phyloP scores from a whole-genome alignment of 306 rosid genomes.

The Castanea mollissima region DNA sequence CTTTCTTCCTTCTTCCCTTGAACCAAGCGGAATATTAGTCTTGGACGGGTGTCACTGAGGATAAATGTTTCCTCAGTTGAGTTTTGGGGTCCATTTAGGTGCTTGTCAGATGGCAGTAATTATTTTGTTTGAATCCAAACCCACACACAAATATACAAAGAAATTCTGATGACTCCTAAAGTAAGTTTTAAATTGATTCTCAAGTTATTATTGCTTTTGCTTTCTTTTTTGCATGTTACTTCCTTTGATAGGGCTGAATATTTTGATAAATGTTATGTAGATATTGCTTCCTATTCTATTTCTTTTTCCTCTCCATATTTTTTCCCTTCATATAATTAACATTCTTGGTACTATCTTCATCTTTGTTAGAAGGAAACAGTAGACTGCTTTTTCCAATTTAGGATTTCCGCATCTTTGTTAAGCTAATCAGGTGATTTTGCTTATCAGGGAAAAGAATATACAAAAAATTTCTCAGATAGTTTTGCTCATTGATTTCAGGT shows the following conservation, averaged over 20 bases:
- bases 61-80: too few relatives aligned
- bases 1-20: too few relatives aligned
- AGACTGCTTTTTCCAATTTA: not conserved
- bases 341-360: not conserved
- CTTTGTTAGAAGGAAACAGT: not conserved
- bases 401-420: not conserved
- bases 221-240: not conserved
- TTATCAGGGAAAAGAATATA: not conserved
- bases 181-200: too few relatives aligned
- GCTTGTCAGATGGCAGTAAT: too few relatives aligned
- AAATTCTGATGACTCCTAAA: too few relatives aligned
- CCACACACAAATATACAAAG: too few relatives aligned
- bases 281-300: not conserved
- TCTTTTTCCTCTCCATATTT: not conserved
- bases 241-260: not conserved
- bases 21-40: too few relatives aligned
- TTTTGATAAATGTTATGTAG: not conserved
- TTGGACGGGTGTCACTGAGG: too few relatives aligned
- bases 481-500: conserved; percentile 52
- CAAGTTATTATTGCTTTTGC: not conserved
- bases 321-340: not conserved
- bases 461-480: not conserved
- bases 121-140: too few relatives aligned
- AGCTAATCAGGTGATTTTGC: conserved; percentile 13
- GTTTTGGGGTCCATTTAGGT: too few relatives aligned